These are phyloP conservation scores for Lentinus polychrous DNA, from an alignment of 1,284 basidiomycete species.

Conservation along the genomic window DNA sequence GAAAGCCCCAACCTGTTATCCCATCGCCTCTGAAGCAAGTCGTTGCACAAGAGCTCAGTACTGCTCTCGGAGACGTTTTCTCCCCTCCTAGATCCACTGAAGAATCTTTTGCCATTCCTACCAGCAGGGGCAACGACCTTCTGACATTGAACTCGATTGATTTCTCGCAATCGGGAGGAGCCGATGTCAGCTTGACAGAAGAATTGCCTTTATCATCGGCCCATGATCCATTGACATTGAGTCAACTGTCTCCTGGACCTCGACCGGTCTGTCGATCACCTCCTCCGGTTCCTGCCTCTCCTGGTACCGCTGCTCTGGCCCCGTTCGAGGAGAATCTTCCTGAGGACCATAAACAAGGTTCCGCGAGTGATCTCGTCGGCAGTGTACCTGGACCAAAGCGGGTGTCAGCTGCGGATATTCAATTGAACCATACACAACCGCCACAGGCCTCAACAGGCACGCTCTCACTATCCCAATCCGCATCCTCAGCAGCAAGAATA, in stretches of 20 bases:
- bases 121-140: conserved; percentile 9
- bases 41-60: conserved; percentile 15
- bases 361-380: too few species aligned
- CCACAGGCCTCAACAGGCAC: too few species aligned
- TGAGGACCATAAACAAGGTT: too few species aligned
- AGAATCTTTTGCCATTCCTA: conserved; percentile 20
- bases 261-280: conserved; percentile 1
- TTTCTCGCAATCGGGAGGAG: conserved; percentile 6
- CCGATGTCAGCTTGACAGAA: conserved; percentile 4
- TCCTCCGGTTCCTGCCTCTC: background rate
- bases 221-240: conserved; percentile 12
- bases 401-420: too few species aligned
- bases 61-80: conserved; percentile 20
- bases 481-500: too few species aligned
- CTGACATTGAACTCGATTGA: conserved; percentile 14
- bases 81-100: conserved; percentile 18
- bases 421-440: too few species aligned
- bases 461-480: too few species aligned
- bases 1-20: conserved; percentile 16
- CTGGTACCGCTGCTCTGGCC: background rate
- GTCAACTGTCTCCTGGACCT: conserved; percentile 12
- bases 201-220: background rate
- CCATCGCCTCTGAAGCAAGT: conserved; percentile 19
- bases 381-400: too few species aligned
- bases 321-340: too few species aligned